Evolutionary conservation across 768 basidiomycete species (phyloP), one percentile per base, ranked within the genome.

Genomic region (Crassisporium funariophilum): DNA sequence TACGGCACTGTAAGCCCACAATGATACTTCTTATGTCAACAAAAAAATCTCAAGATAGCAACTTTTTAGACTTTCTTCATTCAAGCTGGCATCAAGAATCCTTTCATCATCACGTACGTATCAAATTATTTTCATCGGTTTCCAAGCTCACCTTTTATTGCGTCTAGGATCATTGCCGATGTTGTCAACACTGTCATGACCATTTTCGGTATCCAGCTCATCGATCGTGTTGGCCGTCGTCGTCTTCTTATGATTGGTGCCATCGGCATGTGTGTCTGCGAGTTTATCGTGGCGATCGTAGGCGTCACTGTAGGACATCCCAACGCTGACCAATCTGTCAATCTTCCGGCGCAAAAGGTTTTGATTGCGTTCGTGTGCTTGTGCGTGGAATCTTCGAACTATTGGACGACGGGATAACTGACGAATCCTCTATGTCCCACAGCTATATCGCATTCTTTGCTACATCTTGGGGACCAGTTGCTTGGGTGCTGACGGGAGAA

Each of bases 141-240:
- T n/a, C n/a, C n/a, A n/a, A n/a, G n/a, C n/a, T n/a, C n/a, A n/a
- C n/a, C n/a, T n/a, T n/a, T n/a, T n/a, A n/a, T n/a, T n/a, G n/a
- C n/a, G n/a, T n/a, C n/a, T n/a, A 56, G 52, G 17, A 61, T 61
- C 33, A 55, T 61, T 54, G 84, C 83, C 51, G 81, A 80, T 62
- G 75, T 89, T 58, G 84, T 91, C 66, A 86, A 89, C 66, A 81
- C 82, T 20, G 75, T 75, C 64, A 88, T 84, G 68, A 95, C 92
- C 42, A 71, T 89, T 23, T 71, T 86, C 48, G 87, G 87, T 31
- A 79, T 92, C 63, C 88, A 77, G 64, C 79, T 83, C 57, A 82
- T 93, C 52, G 91, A 95, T 62, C 76, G 75, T 37, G 76, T 88
- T 60, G 91, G 91, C 46, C 88, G 91, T 56, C 82, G 91, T 44